Base-by-base conservation (phyloP, 495 filamentous ascomycete species). In the Penicillium daleae region DNA sequence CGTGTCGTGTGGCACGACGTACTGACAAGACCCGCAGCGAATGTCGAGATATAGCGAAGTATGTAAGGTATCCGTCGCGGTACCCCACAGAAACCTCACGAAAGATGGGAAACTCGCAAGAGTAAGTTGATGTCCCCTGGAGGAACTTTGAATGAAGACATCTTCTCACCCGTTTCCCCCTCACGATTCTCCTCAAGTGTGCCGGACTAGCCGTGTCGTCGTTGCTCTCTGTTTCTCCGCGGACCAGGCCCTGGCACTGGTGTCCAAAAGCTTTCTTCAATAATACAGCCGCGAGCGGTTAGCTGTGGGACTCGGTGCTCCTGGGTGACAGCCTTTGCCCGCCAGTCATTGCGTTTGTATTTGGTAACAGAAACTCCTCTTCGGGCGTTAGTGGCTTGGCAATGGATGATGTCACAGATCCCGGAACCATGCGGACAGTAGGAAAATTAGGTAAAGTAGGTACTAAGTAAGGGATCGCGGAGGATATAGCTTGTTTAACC, bases 321-420 rank as follows among this genome's bases (percentile, higher is more conserved):
- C 26, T 51, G 13, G n/a, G 15, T 0, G 17, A 15, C 33, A 26
- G 26, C 4, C 22, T 55, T 17, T 52, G 49, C 27, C 72, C 72
- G 49, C 76, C 78, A 76, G 51, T 77, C 70, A 76, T 48, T 42
- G 59, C n/a, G 52, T 75, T 76, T 74, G 64, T 32, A 65, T 80
- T 76, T 71, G 62, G 78, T 80, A 80, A 80, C 64, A 73, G 69
- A 76, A 78, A 79, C 51, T 64, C 75, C 65, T 17, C 13, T 50
- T 55, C 68, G 26, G 27, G 75, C 59, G 27, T 64, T 76, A 74
- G 74, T 40, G 62, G 56, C 59, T 69, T 63, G 66, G 57, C 57
- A 39, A 39, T 31, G 10, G 59, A 60, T 66, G 57, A 67, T 64
- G 57, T 66, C 66, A 56, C 29, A 24, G 57, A 29, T 55, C n/a